Percentiles rank a stretch among this genome's conserved stretches.
phyloP scores from a whole-genome alignment of 805 yeast genomes.

The Hagleromyces aurorensis region DNA sequence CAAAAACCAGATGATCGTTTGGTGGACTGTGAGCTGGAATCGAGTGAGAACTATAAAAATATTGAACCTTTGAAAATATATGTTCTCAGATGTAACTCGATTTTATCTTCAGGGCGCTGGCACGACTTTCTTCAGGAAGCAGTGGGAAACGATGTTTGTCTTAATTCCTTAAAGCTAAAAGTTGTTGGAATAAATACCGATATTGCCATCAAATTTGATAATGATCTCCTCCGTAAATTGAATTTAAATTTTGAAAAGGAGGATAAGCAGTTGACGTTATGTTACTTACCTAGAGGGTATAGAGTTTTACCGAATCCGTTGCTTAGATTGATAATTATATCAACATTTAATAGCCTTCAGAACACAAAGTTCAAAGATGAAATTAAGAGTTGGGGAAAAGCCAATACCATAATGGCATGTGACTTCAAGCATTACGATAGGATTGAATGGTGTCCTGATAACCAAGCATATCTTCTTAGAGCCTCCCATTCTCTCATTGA shows the following conservation, averaged over 20 bases:
- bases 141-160: slow-evolving; percentile 38
- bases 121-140: slow-evolving; percentile 45
- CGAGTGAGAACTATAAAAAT: slow-evolving; percentile 8
- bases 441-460: slow-evolving; percentile 58
- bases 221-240: slow-evolving; percentile 4
- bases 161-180: slow-evolving; percentile 37
- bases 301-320: slow-evolving; percentile 19
- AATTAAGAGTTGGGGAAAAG: slow-evolving; percentile 21
- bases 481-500: slow-evolving; percentile 37
- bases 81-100: slow-evolving; percentile 48
- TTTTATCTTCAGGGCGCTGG: slow-evolving; percentile 55
- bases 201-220: slow-evolving; percentile 21
- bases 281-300: slow-evolving; percentile 16
- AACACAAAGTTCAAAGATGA: slow-evolving; percentile 20
- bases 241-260: slow-evolving; percentile 14
- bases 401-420: slow-evolving; percentile 37
- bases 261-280: slow-evolving; percentile 9
- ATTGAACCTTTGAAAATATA: slow-evolving; percentile 32
- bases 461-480: slow-evolving; percentile 35
- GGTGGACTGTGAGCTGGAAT: slow-evolving; percentile 2
- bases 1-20: slow-evolving; percentile 18
- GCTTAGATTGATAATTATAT: slow-evolving; percentile 17
- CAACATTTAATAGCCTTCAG: slow-evolving; percentile 31
- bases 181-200: slow-evolving; percentile 36
- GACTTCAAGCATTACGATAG: slow-evolving; percentile 67